Percentiles rank a stretch among this genome's conserved stretches.
These are phyloP conservation scores for Aechmea fasciata DNA, from an alignment of 176 grass and related monocot genomes.

Conservation along the genomic window DNA sequence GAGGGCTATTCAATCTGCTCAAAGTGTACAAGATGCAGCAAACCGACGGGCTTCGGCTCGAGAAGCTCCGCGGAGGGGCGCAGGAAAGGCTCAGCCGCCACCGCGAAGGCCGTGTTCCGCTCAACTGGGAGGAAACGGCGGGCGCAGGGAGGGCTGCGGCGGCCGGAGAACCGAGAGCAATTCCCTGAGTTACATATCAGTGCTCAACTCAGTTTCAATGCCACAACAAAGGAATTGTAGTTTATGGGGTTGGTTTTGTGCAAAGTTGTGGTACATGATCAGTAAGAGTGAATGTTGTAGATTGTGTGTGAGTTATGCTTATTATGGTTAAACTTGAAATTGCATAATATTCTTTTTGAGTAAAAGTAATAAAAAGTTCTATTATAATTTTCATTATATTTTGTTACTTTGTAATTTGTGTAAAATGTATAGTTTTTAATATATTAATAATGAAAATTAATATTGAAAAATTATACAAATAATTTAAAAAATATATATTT, in stretches of 20 bases:
- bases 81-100: constrained; percentile 58
- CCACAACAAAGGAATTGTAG: not conserved
- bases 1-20: constrained; percentile 41
- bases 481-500: too few species aligned
- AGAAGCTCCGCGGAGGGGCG: constrained; percentile 80
- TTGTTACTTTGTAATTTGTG: too few species aligned
- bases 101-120: constrained; percentile 40
- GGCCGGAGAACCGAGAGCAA: constrained; percentile 9
- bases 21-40: constrained; percentile 72
- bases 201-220: not conserved
- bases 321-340: too few species aligned
- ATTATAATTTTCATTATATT: too few species aligned
- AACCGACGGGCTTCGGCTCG: constrained; percentile 43
- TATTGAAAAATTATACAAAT: too few species aligned
- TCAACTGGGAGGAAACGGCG: constrained; percentile 24
- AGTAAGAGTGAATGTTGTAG: too few species aligned
- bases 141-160: not conserved
- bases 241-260: not conserved
- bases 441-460: too few species aligned
- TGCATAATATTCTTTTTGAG: too few species aligned
- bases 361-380: too few species aligned
- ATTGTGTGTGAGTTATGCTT: too few species aligned
- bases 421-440: too few species aligned
- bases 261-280: too few species aligned
- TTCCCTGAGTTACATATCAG: not conserved